Evolutionary conservation across 148 eudicot species (phyloP).

Genomic region (Rhododendron williamsianum): DNA sequence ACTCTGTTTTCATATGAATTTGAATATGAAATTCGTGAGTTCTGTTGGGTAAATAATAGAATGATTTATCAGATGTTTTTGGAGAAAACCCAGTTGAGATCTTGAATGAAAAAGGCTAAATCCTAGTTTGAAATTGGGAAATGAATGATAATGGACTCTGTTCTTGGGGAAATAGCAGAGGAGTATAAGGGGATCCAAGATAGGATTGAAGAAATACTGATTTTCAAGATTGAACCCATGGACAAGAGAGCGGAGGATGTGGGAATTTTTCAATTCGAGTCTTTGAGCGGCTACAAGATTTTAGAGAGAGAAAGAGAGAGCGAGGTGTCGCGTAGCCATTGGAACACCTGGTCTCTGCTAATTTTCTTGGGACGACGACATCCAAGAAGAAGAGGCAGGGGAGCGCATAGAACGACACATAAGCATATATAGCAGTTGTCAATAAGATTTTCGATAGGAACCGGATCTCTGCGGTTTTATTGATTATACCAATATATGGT

Average conservation of each 20-base stretch:
- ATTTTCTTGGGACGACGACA: not conserved
- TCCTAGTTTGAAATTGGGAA: not conserved
- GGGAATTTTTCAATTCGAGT: not conserved
- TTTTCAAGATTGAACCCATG: conserved; percentile 5
- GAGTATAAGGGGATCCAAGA: conserved; percentile 10
- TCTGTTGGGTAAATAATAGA: too few species aligned
- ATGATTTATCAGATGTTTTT: not conserved
- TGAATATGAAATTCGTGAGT: not conserved
- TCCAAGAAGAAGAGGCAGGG: not conserved
- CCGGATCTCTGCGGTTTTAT: too few species aligned
- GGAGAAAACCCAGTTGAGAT: not conserved
- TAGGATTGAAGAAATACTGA: not conserved
- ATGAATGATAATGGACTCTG: not conserved
- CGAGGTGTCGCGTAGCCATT: not conserved
- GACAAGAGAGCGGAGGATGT: not conserved
- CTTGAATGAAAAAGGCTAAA: not conserved
- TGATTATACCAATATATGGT: too few species aligned
- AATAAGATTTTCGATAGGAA: not conserved
- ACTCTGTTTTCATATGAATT: not conserved
- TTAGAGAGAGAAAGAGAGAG: not conserved
- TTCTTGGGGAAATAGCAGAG: not conserved
- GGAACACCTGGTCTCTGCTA: conserved; percentile 3
- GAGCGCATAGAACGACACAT: not conserved
- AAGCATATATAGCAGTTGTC: not conserved
- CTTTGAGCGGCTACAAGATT: not conserved